phyloP scores from a whole-genome alignment of 2,329 filamentous ascomycete species.

The Stagonosporopsis tanaceti region DNA sequence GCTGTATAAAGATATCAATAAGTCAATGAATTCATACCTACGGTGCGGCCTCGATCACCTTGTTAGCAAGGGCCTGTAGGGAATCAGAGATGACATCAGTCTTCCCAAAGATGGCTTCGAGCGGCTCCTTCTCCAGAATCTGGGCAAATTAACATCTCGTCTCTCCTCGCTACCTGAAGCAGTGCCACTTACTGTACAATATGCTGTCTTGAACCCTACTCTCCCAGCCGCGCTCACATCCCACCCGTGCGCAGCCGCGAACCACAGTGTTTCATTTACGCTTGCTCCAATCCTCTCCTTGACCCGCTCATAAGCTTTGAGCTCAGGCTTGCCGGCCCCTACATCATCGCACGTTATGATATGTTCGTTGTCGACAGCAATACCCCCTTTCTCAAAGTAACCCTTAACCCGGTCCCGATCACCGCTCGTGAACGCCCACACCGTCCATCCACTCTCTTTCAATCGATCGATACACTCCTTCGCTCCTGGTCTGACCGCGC shows the following conservation, averaged over 20 bases:
- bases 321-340: constrained; percentile 60
- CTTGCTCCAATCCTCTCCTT: constrained; percentile 52
- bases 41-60: constrained; percentile 21
- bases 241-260: constrained; percentile 68
- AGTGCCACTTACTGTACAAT: constrained; percentile 51
- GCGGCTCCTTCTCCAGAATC: constrained; percentile 62
- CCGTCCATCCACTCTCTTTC: constrained; percentile 57
- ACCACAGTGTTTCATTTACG: constrained; percentile 56
- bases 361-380: constrained; percentile 61
- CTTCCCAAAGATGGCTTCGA: constrained; percentile 59
- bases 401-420: constrained; percentile 60
- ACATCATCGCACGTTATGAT: constrained; percentile 61
- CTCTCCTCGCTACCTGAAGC: neutral
- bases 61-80: constrained; percentile 59
- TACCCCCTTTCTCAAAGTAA: constrained; percentile 60
- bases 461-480: constrained; percentile 55
- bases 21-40: constrained; percentile 13
- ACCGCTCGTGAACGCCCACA: constrained; percentile 64
- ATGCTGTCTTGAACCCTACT: constrained; percentile 62
- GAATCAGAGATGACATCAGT: constrained; percentile 61
- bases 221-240: constrained; percentile 62
- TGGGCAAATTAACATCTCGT: neutral
- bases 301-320: constrained; percentile 57
- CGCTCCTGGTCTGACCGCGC: constrained; percentile 48
- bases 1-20: neutral